These are phyloP conservation scores for Skeletonema costatum DNA, from an alignment of 108 stramenopile genomes.

Conservation along the genomic window DNA sequence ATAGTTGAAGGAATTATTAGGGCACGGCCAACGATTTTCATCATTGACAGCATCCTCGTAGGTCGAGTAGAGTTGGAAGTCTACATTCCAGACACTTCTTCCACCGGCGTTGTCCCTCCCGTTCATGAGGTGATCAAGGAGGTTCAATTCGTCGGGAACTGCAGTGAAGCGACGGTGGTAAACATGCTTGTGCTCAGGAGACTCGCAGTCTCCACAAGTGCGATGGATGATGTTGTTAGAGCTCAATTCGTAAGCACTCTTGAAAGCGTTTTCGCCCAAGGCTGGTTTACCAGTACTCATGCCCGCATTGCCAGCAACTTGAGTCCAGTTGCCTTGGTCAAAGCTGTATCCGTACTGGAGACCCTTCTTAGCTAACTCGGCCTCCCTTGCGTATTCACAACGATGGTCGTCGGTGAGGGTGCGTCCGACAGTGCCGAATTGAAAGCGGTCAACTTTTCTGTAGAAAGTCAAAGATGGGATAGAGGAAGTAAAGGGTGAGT, in stretches of 20 bases:
- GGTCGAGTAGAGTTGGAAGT: constrained; percentile 49
- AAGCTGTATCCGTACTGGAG: constrained; percentile 28
- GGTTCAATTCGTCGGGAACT: constrained; percentile 17
- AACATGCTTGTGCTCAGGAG: constrained; percentile 27
- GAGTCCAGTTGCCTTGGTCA: constrained; percentile 20
- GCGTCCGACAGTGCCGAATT: constrained; percentile 29
- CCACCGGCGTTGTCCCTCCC: background rate
- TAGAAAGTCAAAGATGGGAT: background rate
- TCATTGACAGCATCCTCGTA: constrained; percentile 45
- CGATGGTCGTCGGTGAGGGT: constrained; percentile 18
- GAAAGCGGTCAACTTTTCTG: constrained; percentile 4
- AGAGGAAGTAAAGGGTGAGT: background rate
- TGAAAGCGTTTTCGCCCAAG: constrained; percentile 32
- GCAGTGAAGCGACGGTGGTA: constrained; percentile 40
- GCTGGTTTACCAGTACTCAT: background rate
- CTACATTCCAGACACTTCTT: constrained; percentile 22
- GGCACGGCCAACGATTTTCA: constrained; percentile 40
- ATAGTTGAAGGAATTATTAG: constrained; percentile 16
- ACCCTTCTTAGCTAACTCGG: constrained; percentile 14
- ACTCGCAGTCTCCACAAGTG: constrained; percentile 20
- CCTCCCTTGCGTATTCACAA: constrained; percentile 17
- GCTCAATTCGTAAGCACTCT: background rate
- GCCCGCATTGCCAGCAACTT: constrained; percentile 34
- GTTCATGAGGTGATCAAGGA: constrained; percentile 26
- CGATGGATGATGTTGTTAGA: constrained; percentile 24